Conservation (phyloP, 2,329 filamentous ascomycete species). For the Colletotrichum lupini region DNA sequence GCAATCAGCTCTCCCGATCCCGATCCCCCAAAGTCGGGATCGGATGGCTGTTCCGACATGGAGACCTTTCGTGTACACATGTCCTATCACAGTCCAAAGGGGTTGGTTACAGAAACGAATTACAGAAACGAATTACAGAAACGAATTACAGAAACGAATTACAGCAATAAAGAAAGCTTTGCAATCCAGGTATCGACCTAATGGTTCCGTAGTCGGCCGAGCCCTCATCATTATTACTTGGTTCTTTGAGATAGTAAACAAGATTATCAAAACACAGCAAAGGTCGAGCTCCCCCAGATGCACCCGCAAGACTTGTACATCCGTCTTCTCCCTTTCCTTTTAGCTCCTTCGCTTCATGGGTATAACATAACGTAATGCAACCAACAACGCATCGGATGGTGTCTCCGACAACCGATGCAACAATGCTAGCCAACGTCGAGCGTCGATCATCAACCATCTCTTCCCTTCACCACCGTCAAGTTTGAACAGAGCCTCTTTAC, state of each 20-base stretch:
- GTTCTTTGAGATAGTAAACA: not conserved
- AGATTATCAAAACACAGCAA: not conserved
- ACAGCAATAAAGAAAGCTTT: not conserved
- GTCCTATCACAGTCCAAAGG: too few species aligned
- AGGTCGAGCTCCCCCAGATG: not conserved
- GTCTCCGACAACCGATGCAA: constrained; percentile 5
- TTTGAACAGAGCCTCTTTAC: not conserved
- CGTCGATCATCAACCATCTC: not conserved
- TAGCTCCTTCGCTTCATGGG: constrained; percentile 25
- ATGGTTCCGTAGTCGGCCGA: not conserved
- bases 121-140: not conserved
- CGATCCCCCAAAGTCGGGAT: constrained; percentile 20
- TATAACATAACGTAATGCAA: constrained; percentile 34
- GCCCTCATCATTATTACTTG: not conserved
- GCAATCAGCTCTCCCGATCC: constrained; percentile 21
- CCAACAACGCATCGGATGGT: constrained; percentile 6
- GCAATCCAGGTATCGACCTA: not conserved
- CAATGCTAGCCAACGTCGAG: not conserved
- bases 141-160: not conserved
- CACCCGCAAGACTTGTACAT: not conserved
- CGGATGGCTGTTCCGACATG: constrained; percentile 12
- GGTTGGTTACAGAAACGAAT: too few species aligned
- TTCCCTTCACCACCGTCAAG: not conserved
- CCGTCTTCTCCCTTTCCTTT: not conserved
- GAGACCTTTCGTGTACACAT: not conserved